Conservation (phyloP, 2,329 filamentous ascomycete species). For the Alternaria postmessia region DNA sequence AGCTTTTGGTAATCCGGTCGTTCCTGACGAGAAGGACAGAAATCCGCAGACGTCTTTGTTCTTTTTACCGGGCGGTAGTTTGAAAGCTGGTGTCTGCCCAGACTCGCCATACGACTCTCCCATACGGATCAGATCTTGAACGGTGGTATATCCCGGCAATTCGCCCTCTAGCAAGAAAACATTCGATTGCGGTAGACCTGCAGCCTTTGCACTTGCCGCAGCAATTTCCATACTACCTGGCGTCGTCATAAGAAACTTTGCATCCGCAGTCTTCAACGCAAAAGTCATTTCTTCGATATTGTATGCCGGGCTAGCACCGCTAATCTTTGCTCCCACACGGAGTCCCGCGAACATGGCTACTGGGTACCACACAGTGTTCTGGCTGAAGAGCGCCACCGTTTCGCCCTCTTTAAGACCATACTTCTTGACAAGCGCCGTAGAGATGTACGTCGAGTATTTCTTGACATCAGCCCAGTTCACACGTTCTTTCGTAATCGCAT, state of each 20-base stretch:
- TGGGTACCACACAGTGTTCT: conserved; percentile 73
- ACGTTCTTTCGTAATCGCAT: conserved; percentile 66
- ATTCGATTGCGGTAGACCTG: conserved; percentile 61
- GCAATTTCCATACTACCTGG: conserved; percentile 64
- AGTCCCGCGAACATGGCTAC: conserved; percentile 67
- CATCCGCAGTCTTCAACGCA: conserved; percentile 65
- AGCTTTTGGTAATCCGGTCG: conserved; percentile 50
- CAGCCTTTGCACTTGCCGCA: conserved; percentile 61
- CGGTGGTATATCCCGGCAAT: conserved; percentile 59
- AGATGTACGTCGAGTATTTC: conserved; percentile 64
- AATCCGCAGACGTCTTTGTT: conserved; percentile 66
- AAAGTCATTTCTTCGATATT: conserved; percentile 74
- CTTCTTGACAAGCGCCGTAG: conserved; percentile 65
- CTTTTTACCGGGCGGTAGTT: conserved; percentile 60
- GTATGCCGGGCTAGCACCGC: conserved; percentile 70
- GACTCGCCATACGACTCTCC: conserved; percentile 53
- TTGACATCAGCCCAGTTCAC: conserved; percentile 68
- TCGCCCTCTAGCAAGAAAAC: conserved; percentile 67
- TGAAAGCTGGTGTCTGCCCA: conserved; percentile 59
- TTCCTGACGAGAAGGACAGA: conserved; percentile 50
- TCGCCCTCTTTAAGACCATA: conserved; percentile 64
- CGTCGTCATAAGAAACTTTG: conserved; percentile 67
- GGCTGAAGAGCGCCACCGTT: conserved; percentile 68
- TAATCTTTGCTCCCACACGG: conserved; percentile 64
- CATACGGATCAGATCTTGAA: conserved; percentile 56